Percentiles rank a stretch among this genome's conserved stretches.
phyloP scores from a whole-genome alignment of 1,139 yeast species.

The Blastobotrys persicus region DNA sequence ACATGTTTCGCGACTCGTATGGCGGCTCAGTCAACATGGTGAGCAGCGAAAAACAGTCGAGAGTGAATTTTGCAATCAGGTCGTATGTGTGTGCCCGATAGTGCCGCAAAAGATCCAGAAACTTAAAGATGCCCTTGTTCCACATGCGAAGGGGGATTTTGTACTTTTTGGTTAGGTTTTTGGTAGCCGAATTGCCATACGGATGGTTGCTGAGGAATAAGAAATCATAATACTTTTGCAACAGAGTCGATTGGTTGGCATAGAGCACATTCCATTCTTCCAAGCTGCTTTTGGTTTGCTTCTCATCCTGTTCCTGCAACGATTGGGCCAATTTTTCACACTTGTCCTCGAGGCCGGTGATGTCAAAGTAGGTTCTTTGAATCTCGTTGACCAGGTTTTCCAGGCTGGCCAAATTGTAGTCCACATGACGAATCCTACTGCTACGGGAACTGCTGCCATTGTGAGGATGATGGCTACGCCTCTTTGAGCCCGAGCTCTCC shows the following conservation, averaged over 20 bases:
- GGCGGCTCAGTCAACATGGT: slow-evolving; percentile 35
- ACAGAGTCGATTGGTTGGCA: slow-evolving; percentile 25
- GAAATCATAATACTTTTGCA: slow-evolving; percentile 33
- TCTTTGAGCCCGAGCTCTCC: background rate
- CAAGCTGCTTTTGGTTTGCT: background rate
- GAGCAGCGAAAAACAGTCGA: slow-evolving; percentile 30
- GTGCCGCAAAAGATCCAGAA: slow-evolving; percentile 31
- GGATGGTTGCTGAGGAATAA: slow-evolving; percentile 32
- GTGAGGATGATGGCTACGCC: background rate
- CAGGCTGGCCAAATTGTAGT: slow-evolving; percentile 2
- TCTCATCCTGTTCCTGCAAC: slow-evolving; percentile 21
- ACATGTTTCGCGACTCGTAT: slow-evolving; percentile 32
- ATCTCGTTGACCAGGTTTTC: slow-evolving; percentile 19
- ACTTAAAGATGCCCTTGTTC: slow-evolving; percentile 35
- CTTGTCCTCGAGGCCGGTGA: slow-evolving; percentile 27
- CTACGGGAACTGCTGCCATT: background rate
- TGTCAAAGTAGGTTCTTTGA: slow-evolving; percentile 29
- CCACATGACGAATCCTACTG: background rate
- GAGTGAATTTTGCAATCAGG: slow-evolving; percentile 30
- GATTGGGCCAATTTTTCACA: slow-evolving; percentile 20
- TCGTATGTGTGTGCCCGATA: slow-evolving; percentile 29
- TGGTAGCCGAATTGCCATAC: slow-evolving; percentile 28
- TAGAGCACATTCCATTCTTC: slow-evolving; percentile 23
- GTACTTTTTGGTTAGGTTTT: slow-evolving; percentile 31
- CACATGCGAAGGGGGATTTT: slow-evolving; percentile 35